Evolutionary conservation across 83 land plant genomes (phyloP).

Genomic region (Picea abies): DNA sequence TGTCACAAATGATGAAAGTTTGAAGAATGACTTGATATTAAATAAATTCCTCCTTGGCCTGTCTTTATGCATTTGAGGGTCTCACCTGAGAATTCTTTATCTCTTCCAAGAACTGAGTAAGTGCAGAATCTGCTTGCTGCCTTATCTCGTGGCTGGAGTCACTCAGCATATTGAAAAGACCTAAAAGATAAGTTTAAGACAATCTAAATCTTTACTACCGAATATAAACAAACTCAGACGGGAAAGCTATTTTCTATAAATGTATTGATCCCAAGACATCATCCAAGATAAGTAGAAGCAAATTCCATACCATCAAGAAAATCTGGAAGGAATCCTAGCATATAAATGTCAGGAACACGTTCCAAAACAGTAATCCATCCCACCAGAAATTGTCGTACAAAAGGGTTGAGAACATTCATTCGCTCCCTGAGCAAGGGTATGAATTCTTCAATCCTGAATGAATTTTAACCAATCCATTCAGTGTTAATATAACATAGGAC

Average conservation of each 20-base stretch:
- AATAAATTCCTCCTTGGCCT: neutral
- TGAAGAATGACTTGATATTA: no score
- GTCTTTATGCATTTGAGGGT: neutral
- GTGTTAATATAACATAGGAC: neutral
- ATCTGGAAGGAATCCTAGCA: conserved; percentile 99
- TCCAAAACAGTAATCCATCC: conserved; percentile 99
- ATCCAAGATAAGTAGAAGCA: neutral
- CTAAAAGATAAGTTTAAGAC: conserved; percentile 33
- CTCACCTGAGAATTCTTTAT: conserved; percentile 98
- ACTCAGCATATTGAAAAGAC: conserved; percentile 97
- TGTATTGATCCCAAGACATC: no score
- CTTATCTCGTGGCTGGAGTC: conserved; percentile 96
- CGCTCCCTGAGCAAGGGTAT: conserved; percentile 97
- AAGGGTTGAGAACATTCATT: conserved; percentile 95
- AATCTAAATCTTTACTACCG: no score
- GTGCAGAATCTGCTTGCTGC: conserved; percentile 98
- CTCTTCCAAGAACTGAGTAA: conserved; percentile 93
- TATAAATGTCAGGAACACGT: conserved; percentile 98
- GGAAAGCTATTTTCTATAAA: no score
- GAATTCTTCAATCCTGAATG: conserved; percentile 92
- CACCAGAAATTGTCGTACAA: conserved; percentile 96
- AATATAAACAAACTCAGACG: no score
- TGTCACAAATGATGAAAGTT: no score
- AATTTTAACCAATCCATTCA: neutral
- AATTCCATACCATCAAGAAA: conserved; percentile 89